Evolutionary conservation across 495 filamentous ascomycete species (phyloP).

Genomic region (Aspergillus heteromorphus): DNA sequence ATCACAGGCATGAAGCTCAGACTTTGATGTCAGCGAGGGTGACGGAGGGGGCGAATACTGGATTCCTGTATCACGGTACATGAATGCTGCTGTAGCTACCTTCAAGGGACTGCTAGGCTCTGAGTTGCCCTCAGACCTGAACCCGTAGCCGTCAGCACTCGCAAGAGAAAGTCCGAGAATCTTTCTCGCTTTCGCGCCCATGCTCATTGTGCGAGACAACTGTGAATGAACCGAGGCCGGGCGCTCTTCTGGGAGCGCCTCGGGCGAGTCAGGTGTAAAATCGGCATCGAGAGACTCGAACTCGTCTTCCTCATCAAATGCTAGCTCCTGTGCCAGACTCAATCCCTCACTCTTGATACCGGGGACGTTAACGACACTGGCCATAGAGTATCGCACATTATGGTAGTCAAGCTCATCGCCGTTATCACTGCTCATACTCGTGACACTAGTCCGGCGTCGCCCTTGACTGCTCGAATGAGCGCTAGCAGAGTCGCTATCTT

Average conservation of each 20-base stretch:
- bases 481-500: conserved; percentile 69
- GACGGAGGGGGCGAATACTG: conserved; percentile 82
- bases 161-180: conserved; percentile 43
- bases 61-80: conserved; percentile 68
- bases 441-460: conserved; percentile 47
- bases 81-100: conserved; percentile 7
- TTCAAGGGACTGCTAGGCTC: conserved; percentile 16
- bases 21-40: conserved; percentile 41
- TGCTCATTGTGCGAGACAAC: conserved; percentile 30
- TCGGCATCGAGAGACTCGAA: conserved; percentile 36
- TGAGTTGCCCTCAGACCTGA: conserved; percentile 16
- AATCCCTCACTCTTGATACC: conserved; percentile 57
- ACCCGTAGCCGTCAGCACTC: conserved; percentile 17
- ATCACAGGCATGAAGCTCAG: background rate
- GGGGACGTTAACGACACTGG: conserved; percentile 48
- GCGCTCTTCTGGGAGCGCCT: conserved; percentile 44
- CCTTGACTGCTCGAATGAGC: conserved; percentile 68
- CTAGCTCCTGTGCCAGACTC: conserved; percentile 85
- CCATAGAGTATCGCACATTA: conserved; percentile 60
- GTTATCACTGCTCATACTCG: conserved; percentile 60
- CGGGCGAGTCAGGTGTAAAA: conserved; percentile 23
- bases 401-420: conserved; percentile 43
- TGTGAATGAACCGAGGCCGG: conserved; percentile 40
- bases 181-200: conserved; percentile 44
- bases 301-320: conserved; percentile 74